phyloP scores from a whole-genome alignment of 805 yeast species.

The Kazachstania psychrophila region DNA sequence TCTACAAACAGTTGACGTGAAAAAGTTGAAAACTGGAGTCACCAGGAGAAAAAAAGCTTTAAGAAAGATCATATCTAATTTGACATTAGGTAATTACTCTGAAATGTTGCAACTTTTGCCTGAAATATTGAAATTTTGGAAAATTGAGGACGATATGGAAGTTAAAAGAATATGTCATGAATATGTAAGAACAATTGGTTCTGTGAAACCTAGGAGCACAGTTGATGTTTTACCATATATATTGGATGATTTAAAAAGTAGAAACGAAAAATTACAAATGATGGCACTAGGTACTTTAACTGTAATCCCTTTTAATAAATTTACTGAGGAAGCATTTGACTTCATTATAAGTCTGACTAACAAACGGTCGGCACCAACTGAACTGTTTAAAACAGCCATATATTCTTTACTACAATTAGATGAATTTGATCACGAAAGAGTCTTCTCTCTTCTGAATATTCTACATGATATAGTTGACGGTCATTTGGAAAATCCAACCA shows the following conservation, averaged over 20 bases:
- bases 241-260: conserved; percentile 42
- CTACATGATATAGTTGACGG: conserved; percentile 24
- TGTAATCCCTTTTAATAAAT: conserved; percentile 47
- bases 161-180: conserved; percentile 63
- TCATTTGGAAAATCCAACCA: conserved; percentile 48
- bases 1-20: conserved; percentile 31
- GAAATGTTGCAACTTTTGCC: conserved; percentile 63
- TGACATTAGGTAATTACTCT: conserved; percentile 62
- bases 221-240: conserved; percentile 47
- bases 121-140: conserved; percentile 49
- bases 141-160: conserved; percentile 53
- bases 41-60: conserved; percentile 41
- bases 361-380: conserved; percentile 40
- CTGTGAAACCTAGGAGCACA: conserved; percentile 48
- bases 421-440: conserved; percentile 43
- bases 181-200: conserved; percentile 53
- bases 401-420: conserved; percentile 59
- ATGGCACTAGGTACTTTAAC: conserved; percentile 58
- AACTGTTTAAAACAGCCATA: conserved; percentile 61
- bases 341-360: conserved; percentile 31
- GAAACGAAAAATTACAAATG: conserved; percentile 42
- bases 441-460: conserved; percentile 36
- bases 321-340: conserved; percentile 37
- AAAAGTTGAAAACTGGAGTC: conserved; percentile 31
- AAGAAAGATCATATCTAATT: conserved; percentile 71